These are phyloP conservation scores for Polyplosphaeria fusca DNA, from an alignment of 495 filamentous ascomycete species.

Conservation along the genomic window DNA sequence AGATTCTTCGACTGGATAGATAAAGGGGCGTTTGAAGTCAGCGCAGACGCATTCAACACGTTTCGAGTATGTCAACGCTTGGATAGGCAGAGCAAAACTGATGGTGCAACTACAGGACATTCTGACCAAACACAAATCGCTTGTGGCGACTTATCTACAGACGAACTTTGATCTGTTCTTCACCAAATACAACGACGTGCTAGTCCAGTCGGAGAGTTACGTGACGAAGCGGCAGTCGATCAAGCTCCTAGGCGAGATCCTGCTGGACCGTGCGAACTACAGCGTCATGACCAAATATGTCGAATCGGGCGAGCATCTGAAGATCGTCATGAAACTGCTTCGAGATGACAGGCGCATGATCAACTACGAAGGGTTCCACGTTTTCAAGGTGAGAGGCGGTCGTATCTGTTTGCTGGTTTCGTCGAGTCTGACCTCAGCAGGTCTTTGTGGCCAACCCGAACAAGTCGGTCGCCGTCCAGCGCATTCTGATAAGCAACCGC, in stretches of 20 bases:
- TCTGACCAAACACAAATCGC: slow-evolving; percentile 84
- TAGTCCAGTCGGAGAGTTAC: slow-evolving; percentile 89
- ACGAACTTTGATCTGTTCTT: slow-evolving; percentile 93
- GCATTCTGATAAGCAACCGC: slow-evolving; percentile 92
- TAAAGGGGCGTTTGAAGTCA: slow-evolving; percentile 89
- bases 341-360: slow-evolving; percentile 97
- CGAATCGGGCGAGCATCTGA: slow-evolving; percentile 89
- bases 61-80: slow-evolving; percentile 67
- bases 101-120: slow-evolving; percentile 64
- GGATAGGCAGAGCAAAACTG: not conserved
- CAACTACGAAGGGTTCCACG: slow-evolving; percentile 98
- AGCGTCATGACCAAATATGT: slow-evolving; percentile 97
- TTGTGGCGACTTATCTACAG: slow-evolving; percentile 79
- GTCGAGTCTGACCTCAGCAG: slow-evolving; percentile 38
- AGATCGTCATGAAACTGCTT: slow-evolving; percentile 95
- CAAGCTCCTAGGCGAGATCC: slow-evolving; percentile 90
- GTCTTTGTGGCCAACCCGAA: slow-evolving; percentile 98
- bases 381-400: slow-evolving; percentile 73
- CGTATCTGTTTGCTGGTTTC: not conserved
- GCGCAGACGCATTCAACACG: slow-evolving; percentile 94
- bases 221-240: slow-evolving; percentile 98
- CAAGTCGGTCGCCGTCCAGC: slow-evolving; percentile 90
- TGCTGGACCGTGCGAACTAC: slow-evolving; percentile 94
- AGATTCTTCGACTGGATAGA: slow-evolving; percentile 98
- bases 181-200: slow-evolving; percentile 76